phyloP scores from a whole-genome alignment of 2,329 filamentous ascomycete species.

The Simplicillium sp. region DNA sequence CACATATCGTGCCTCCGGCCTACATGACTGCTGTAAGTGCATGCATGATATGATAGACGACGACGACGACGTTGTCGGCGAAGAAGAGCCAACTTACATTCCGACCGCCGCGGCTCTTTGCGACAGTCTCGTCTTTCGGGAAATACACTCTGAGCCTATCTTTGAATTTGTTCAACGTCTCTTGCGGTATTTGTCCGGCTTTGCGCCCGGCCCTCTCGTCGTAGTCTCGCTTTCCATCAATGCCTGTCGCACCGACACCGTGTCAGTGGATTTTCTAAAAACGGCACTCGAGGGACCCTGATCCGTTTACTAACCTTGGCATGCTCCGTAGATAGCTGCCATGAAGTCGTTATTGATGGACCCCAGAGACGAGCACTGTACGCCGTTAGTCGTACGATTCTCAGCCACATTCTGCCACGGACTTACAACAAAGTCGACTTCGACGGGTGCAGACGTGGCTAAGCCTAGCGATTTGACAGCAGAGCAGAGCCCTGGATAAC shows the following conservation, averaged over 20 bases:
- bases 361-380: constrained; percentile 71
- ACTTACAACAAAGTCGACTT: constrained; percentile 65
- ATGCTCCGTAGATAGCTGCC: constrained; percentile 41
- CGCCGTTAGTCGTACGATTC: neutral
- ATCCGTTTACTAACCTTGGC: constrained; percentile 34
- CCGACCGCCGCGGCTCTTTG: constrained; percentile 51
- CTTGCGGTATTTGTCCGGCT: constrained; percentile 12
- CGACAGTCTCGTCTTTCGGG: constrained; percentile 63
- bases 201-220: constrained; percentile 24
- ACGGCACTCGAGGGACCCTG: no score
- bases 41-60: constrained; percentile 16
- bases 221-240: constrained; percentile 35
- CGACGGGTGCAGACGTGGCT: constrained; percentile 40
- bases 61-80: constrained; percentile 2
- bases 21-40: constrained; percentile 26
- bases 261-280: neutral
- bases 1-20: constrained; percentile 75
- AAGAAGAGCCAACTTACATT: constrained; percentile 36
- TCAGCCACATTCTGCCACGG: neutral
- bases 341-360: constrained; percentile 62
- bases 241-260: constrained; percentile 12
- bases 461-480: constrained; percentile 58
- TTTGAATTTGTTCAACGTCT: constrained; percentile 17
- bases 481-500: constrained; percentile 64
- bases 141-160: constrained; percentile 68